Base-by-base conservation (phyloP, 1,284 basidiomycete genomes). In the Papiliotrema flavescens region DNA sequence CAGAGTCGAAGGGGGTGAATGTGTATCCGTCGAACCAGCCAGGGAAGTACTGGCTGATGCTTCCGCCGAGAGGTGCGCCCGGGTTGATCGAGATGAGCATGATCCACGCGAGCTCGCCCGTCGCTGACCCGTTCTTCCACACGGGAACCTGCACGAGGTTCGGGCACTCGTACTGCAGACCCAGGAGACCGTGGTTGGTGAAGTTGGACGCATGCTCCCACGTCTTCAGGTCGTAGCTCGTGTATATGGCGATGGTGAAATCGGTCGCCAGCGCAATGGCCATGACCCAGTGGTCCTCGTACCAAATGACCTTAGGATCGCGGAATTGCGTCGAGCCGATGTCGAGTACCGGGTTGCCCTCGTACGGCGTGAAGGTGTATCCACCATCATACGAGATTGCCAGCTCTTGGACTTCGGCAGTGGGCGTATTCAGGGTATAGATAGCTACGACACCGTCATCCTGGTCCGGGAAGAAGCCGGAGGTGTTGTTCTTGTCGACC, bases 261-360 rank as follows among this genome's bases (percentile, higher is more conserved):
- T 76, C 71, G 41, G 70, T 63, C 3, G 77, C 56, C 34, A 65
- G 70, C 2, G 77, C 69, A 36, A 78, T 58, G 39, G 74, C 71
- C 70, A 79, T 76, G 47, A 78, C 72, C 78, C 78, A 79, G 17
- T 65, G 65, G 37, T 67, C 64, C 26, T 64, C 62, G 51, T 77
- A 67, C 68, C 74, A 71, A 45, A 77, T 70, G 20, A 77, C 77
- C 58, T 79, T 79, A 20, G 78, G 78, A 56, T 79, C 78, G 39
- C 77, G 64, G 67, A 78, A 78, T 53, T 78, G 74, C 8, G 65
- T 70, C 24, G 67, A 67, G 19, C 60, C 60, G 48, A 69, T 55
- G 47, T 67, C 63, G 46, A 78, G 57, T 22, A 79, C 76, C 8
- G 76, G 76, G 50, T 76, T 76, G 3, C 60, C 60, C 17, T 55